These are phyloP conservation scores for Candida pseudofarinosa DNA, from an alignment of 805 yeast genomes.

Conservation along the genomic window DNA sequence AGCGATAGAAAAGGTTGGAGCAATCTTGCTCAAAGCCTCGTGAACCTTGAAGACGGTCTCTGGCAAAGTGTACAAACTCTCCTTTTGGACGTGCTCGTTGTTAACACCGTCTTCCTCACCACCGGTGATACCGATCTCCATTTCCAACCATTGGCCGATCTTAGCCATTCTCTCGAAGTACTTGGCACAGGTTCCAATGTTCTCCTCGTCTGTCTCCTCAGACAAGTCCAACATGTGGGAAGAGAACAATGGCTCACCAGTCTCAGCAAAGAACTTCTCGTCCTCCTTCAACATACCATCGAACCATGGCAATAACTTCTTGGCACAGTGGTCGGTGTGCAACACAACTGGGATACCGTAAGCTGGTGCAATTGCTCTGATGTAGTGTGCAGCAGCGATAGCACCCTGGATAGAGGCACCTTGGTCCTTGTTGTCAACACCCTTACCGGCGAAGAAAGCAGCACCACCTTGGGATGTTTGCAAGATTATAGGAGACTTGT, in stretches of 20 bases:
- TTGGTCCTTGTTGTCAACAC: conserved; percentile 91
- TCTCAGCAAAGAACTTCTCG: conserved; percentile 79
- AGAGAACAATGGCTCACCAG: conserved; percentile 95
- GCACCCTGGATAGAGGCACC: conserved; percentile 92
- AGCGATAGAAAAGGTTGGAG: conserved; percentile 98
- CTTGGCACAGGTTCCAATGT: conserved; percentile 89
- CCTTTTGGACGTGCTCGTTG: conserved; percentile 89
- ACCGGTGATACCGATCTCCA: conserved; percentile 99
- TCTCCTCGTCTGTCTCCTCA: conserved; percentile 94
- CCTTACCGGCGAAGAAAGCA: conserved; percentile 99
- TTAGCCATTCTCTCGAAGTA: conserved; percentile 93
- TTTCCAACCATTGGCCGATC: conserved; percentile 96
- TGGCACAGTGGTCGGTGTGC: conserved; percentile 99
- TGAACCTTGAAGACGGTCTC: conserved; percentile 91
- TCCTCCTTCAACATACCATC: conserved; percentile 98
- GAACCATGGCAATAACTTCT: conserved; percentile 96
- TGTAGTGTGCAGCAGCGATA: conserved; percentile 96
- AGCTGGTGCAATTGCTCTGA: conserved; percentile 92
- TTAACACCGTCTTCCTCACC: conserved; percentile 99
- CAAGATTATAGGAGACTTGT: conserved; percentile 84
- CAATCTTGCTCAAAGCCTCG: conserved; percentile 84
- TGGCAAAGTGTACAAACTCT: conserved; percentile 87
- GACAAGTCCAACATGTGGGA: conserved; percentile 98
- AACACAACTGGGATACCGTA: conserved; percentile 95
- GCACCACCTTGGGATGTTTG: conserved; percentile 99